Conservation (phyloP, 305 asterid genomes). For the Fraxinus greggii region DNA sequence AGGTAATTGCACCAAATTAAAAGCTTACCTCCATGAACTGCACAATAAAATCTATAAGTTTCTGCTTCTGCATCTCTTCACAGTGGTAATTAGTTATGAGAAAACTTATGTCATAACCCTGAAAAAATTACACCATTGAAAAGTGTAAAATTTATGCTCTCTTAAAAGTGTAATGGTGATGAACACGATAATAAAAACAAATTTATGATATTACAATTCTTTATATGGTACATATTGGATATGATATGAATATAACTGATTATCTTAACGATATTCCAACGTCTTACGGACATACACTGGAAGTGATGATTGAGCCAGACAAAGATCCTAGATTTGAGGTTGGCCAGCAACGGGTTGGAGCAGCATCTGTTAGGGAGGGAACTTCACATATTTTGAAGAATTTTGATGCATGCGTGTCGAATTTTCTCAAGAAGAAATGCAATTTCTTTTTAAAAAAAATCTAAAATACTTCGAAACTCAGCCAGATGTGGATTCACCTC, state of each 20-base stretch:
- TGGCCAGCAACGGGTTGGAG: not conserved
- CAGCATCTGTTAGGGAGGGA: not conserved
- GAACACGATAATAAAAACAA: constrained; percentile 9
- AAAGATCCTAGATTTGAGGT: not conserved
- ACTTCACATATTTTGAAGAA: not conserved
- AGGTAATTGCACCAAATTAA: constrained; percentile 14
- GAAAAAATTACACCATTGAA: constrained; percentile 33
- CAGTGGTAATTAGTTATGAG: constrained; percentile 92
- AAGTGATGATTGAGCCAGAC: not conserved
- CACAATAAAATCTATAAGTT: constrained; percentile 81
- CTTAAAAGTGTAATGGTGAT: constrained; percentile 7
- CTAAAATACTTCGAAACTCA: not conserved
- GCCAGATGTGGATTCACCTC: not conserved
- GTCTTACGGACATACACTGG: not conserved
- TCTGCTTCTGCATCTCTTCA: constrained; percentile 96
- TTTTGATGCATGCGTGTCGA: not conserved
- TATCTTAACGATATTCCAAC: not conserved
- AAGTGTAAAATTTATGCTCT: constrained; percentile 1
- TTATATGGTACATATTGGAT: not conserved
- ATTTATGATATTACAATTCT: constrained; percentile 4
- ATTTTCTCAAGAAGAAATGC: not conserved
- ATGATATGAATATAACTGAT: not conserved
- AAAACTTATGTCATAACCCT: constrained; percentile 98
- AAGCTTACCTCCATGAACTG: constrained; percentile 92
- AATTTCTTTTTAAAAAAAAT: not conserved